Evolutionary conservation across 2,329 filamentous ascomycete genomes (phyloP).

Genomic region (Beauveria sp.): DNA sequence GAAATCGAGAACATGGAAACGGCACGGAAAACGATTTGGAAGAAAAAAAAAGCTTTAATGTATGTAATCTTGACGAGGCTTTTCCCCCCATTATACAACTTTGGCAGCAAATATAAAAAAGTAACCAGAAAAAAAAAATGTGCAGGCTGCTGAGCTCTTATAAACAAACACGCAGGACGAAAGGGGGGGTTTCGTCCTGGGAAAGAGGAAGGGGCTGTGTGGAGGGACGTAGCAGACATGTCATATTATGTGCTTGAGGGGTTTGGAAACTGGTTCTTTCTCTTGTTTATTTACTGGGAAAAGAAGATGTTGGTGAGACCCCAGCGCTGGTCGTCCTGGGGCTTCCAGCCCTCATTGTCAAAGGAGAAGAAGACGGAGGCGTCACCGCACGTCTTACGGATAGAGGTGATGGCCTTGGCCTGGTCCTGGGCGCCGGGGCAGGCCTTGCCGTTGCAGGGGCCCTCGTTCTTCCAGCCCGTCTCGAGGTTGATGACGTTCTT

Average conservation of each 20-base stretch:
- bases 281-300: constrained; percentile 8
- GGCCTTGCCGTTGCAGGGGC: constrained; percentile 63
- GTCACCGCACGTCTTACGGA: constrained; percentile 57
- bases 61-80: constrained; percentile 7
- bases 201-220: too few species aligned
- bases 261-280: neutral
- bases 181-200: neutral
- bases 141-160: constrained; percentile 6
- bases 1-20: too few species aligned
- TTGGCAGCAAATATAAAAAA: neutral
- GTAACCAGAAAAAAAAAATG: neutral
- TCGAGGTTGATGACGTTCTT: constrained; percentile 77
- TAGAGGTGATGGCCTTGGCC: constrained; percentile 61
- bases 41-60: neutral
- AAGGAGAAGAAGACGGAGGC: constrained; percentile 76
- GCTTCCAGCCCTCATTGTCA: constrained; percentile 78
- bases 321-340: constrained; percentile 61
- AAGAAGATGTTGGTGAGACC: constrained; percentile 38
- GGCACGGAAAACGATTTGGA: neutral
- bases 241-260: neutral
- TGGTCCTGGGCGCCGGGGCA: constrained; percentile 63
- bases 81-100: neutral
- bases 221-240: neutral
- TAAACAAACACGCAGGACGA: neutral
- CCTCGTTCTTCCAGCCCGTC: constrained; percentile 77